These are phyloP conservation scores for Dillenia suffruticosa DNA, from an alignment of 164 flowering plant genomes.

Conservation along the genomic window DNA sequence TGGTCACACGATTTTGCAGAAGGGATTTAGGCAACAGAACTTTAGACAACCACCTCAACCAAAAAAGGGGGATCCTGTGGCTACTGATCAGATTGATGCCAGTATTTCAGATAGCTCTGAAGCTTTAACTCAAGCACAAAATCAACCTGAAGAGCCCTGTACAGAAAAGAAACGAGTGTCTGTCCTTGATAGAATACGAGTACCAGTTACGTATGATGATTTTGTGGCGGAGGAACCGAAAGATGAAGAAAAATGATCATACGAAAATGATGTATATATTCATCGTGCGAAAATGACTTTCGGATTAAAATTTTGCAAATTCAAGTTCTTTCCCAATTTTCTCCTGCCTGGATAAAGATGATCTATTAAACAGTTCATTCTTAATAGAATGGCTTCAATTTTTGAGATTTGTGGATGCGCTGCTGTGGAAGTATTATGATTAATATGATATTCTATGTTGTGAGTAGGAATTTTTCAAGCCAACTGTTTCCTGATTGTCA, in stretches of 20 bases:
- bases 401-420: no score
- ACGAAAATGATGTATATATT: not conserved
- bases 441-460: no score
- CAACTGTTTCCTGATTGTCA: no score
- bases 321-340: no score
- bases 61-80: conserved; percentile 10
- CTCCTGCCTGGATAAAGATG: no score
- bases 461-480: no score
- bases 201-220: conserved; percentile 73
- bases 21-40: conserved; percentile 58
- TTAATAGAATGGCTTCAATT: no score
- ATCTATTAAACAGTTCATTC: no score
- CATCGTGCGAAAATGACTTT: no score
- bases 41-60: conserved; percentile 15
- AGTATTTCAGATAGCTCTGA: conserved; percentile 18
- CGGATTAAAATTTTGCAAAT: no score
- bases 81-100: conserved; percentile 10
- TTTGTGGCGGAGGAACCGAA: conserved; percentile 36
- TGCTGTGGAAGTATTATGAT: no score
- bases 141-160: conserved; percentile 10
- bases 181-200: conserved; percentile 59
- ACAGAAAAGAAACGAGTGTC: conserved; percentile 31
- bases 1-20: conserved; percentile 40
- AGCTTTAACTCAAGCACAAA: conserved; percentile 9
- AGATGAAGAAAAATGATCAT: conserved; percentile 24